Evolutionary conservation across 2,329 filamentous ascomycete genomes (phyloP), one percentile per base, ranked within the genome.

Genomic region (Chrysosporium keratinophilum): DNA sequence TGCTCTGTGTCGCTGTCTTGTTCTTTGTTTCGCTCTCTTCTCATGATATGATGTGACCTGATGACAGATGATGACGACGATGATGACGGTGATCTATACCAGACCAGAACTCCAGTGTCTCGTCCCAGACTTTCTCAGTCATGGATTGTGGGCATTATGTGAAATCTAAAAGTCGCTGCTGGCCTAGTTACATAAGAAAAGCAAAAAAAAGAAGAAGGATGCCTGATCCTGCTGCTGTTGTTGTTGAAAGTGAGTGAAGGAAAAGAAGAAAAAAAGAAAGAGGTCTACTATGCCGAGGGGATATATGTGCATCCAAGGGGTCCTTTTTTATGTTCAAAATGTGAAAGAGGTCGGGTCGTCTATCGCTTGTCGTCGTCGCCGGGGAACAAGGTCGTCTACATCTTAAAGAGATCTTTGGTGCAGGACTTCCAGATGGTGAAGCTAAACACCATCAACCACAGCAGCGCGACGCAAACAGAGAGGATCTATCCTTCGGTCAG

Each of bases 381-480:
- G 12, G 6, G 39, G 39, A 15, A 15, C 39, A 42, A 6, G 10
- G 17, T 20, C 37, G n/a, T 52, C 39, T 56, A 56, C 31, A 56
- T 31, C 35, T 44, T 52, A 20, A 59, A 57, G 6, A 59, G 41
- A 20, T 59, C 57, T 33, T 48, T 54, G 23, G 57, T 59, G 46
- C 51, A 46, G 14, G 53, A 52, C 42, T 59, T 59, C 41, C 51
- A 52, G 19, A 56, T 48, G 39, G 57, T 59, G 33, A 56, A 50
- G 47, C 39, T 35, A 20, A 56, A 55, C 17, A 59, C 57, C 43
- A 59, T 49, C 10, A 57, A 15, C 57, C 57, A 59, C 15, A 57
- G 45, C 34, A 54, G 14, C 10, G 56, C 53, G 17, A 59, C 55
- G 33, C 41, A 50, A 15, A 56, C 35, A 2, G 55, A 48, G 28